phyloP scores from a whole-genome alignment of 805 yeast genomes.

The Barnettozyma vustinii region DNA sequence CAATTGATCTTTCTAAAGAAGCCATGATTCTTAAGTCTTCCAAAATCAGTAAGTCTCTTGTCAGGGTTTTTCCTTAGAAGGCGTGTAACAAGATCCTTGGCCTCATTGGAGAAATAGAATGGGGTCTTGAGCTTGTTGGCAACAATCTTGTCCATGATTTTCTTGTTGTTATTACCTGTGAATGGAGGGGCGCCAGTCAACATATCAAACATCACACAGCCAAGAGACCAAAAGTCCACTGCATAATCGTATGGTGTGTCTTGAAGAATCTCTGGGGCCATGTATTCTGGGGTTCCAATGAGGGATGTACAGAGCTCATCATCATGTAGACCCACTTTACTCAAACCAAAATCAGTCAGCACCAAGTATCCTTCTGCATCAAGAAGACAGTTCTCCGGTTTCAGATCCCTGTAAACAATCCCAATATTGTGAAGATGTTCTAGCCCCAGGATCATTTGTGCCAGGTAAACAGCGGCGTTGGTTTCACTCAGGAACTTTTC shows the following conservation, averaged over 20 bases:
- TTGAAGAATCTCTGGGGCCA: conserved; percentile 84
- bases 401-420: conserved; percentile 91
- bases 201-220: conserved; percentile 75
- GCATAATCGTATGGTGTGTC: conserved; percentile 73
- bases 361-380: conserved; percentile 97
- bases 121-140: conserved; percentile 67
- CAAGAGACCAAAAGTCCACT: conserved; percentile 92
- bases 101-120: conserved; percentile 70
- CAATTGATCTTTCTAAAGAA: conserved; percentile 77
- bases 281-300: conserved; percentile 76
- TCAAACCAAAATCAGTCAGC: conserved; percentile 91
- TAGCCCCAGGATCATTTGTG: conserved; percentile 86
- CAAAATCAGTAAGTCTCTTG: conserved; percentile 57
- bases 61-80: conserved; percentile 63
- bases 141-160: conserved; percentile 68
- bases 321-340: conserved; percentile 58
- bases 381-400: conserved; percentile 89
- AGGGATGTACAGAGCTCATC: conserved; percentile 74
- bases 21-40: conserved; percentile 55
- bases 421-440: conserved; percentile 93
- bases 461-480: conserved; percentile 90
- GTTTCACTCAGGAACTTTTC: conserved; percentile 91
- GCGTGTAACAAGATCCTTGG: conserved; percentile 66
- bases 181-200: conserved; percentile 85
- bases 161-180: conserved; percentile 75